phyloP scores from a whole-genome alignment of 345 rosid species.

The Salix purpurea region DNA sequence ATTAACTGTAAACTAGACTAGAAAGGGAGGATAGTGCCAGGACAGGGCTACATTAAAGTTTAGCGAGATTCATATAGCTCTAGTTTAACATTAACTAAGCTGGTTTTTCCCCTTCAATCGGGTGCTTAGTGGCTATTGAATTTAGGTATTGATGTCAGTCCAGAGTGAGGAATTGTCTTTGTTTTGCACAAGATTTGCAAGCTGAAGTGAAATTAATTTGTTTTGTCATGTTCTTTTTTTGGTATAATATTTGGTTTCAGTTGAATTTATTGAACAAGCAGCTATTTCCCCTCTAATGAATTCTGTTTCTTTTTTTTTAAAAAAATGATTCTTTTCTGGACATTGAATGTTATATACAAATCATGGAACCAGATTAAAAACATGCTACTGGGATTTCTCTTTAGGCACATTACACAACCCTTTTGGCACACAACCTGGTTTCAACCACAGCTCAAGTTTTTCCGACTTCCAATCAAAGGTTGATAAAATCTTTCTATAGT shows the following conservation, averaged over 20 bases:
- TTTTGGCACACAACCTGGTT: too few relatives aligned
- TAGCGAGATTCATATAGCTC: slow-evolving; percentile 8
- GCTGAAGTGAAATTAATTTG: background rate
- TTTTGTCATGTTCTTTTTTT: background rate
- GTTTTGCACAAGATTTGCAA: background rate
- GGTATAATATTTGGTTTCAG: background rate
- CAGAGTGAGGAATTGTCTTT: background rate
- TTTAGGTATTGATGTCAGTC: background rate
- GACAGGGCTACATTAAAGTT: background rate
- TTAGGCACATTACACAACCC: background rate
- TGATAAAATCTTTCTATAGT: too few relatives aligned
- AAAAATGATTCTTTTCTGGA: background rate
- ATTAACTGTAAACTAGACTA: slow-evolving; percentile 22
- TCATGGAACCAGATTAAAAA: too few relatives aligned
- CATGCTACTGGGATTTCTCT: too few relatives aligned
- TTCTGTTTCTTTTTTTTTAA: too few relatives aligned
- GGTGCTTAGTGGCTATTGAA: background rate
- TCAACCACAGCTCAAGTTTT: too few relatives aligned
- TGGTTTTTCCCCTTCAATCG: background rate
- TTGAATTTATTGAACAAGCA: background rate
- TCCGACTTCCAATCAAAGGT: too few relatives aligned
- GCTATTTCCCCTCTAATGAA: too few relatives aligned
- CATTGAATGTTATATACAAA: background rate
- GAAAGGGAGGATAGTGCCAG: slow-evolving; percentile 3
- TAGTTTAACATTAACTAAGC: background rate